Base-by-base conservation (phyloP, 192 early-diverging fungal genomes). In the Linnemannia exigua region DNA sequence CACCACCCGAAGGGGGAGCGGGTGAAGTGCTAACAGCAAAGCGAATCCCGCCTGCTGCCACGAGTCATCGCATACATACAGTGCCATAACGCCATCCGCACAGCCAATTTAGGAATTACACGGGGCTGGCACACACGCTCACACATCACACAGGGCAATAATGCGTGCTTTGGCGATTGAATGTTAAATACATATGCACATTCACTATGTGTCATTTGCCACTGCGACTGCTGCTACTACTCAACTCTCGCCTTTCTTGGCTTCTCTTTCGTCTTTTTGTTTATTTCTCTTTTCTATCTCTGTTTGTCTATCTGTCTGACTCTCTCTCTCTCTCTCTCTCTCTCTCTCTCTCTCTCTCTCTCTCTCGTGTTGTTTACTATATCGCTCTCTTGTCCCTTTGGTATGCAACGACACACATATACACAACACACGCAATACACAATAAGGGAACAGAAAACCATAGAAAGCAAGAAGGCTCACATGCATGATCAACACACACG, bases 81-180 rank as follows among this genome's bases (percentile, higher is more conserved):
- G n/a, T n/a, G n/a, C n/a, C n/a, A 63, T 63, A 63, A 63, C 58
- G 58, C 58, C 58, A 63, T 63, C 28, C 58, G 58, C 58, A 63
- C 58, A 63, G 58, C 68, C 68, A 70, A 41, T 70, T n/a, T 9
- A 44, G 41, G 41, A 44, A 44, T 44, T 44, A 44, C 3, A 44
- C 9, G 41, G 41, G 41, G n/a, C n/a, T n/a, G n/a, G n/a, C n/a
- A n/a, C n/a, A n/a, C n/a, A n/a, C n/a, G n/a, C n/a, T n/a, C n/a
- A n/a, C n/a, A n/a, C n/a, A n/a, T n/a, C n/a, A n/a, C n/a, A n/a
- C n/a, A n/a, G n/a, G n/a, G n/a, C n/a, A 25, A 58, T 38, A 72
- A 28, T 80, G 79, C 79, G 79, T 81, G 79, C 79, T 81, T 81
- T 75, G 46, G 35, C 1, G 14, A 17, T 31, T 36, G 14, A 28